Percentiles rank a stretch among this genome's conserved stretches.
Evolutionary conservation across 257 asterid species (phyloP).

Genomic region (Solanum paucissectum): DNA sequence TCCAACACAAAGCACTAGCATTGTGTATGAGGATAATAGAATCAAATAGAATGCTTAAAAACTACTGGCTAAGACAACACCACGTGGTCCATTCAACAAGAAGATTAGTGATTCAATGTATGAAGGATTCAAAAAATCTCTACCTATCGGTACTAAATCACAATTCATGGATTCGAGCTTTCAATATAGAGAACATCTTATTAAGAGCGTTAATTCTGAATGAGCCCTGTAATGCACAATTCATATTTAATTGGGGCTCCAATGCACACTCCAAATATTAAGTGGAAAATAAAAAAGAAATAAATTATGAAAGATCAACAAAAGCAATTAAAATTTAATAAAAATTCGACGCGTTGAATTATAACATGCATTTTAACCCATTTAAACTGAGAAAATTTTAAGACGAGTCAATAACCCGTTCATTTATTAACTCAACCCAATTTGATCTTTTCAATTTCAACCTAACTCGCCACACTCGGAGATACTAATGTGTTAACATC

Average conservation of each 20-base stretch:
- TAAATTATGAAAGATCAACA: background rate
- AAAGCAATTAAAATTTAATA: too few relatives aligned
- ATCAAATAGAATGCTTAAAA: background rate
- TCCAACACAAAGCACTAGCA: slow-evolving; percentile 9
- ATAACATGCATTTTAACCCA: too few relatives aligned
- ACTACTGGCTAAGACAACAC: background rate
- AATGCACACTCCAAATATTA: background rate
- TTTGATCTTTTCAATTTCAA: background rate
- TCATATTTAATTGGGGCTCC: background rate
- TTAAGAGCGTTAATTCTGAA: too few relatives aligned
- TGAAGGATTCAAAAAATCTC: background rate
- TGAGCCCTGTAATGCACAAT: too few relatives aligned
- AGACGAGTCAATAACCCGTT: background rate
- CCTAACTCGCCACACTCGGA: background rate
- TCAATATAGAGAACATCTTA: too few relatives aligned
- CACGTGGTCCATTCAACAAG: background rate
- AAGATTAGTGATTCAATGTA: background rate
- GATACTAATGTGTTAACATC: background rate
- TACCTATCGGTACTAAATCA: too few relatives aligned
- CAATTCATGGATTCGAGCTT: too few relatives aligned
- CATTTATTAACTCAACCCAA: background rate
- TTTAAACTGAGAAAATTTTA: background rate
- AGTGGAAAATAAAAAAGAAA: too few relatives aligned
- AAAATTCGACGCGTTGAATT: background rate
- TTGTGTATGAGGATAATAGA: background rate